phyloP scores from a whole-genome alignment of 208 protist species.

The Leishmania amazonensis region DNA sequence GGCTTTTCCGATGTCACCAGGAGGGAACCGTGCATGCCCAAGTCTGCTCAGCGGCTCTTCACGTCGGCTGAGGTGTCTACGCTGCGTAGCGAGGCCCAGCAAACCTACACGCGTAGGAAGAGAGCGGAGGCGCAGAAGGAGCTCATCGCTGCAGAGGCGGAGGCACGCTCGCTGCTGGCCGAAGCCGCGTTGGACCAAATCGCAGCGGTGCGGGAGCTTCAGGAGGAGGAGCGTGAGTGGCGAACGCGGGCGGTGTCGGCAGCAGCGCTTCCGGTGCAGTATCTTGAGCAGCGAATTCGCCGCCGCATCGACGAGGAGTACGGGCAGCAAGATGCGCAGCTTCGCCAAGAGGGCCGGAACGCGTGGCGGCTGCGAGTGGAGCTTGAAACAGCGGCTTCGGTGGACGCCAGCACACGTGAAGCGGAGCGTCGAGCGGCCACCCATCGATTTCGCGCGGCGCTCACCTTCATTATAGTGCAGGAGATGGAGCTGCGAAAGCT shows the following conservation, averaged over 20 bases:
- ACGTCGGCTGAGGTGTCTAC: slow-evolving; percentile 12
- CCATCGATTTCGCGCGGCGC: slow-evolving; percentile 46
- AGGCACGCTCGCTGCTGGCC: slow-evolving; percentile 15
- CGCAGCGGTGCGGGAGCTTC: slow-evolving; percentile 2
- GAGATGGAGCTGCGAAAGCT: slow-evolving; percentile 30
- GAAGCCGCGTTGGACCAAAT: slow-evolving; percentile 11
- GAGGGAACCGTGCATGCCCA: slow-evolving; percentile 1
- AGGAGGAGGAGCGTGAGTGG: slow-evolving; percentile 1
- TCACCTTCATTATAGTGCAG: slow-evolving; percentile 58
- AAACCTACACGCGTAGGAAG: slow-evolving; percentile 10
- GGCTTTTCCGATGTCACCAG: neutral
- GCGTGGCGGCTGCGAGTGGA: slow-evolving; percentile 53
- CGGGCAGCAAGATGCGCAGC: slow-evolving; percentile 16
- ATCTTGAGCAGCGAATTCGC: slow-evolving; percentile 28
- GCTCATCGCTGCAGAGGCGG: slow-evolving; percentile 13
- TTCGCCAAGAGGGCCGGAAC: slow-evolving; percentile 49
- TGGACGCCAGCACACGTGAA: neutral
- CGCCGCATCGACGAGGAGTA: slow-evolving; percentile 20
- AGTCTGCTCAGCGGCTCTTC: slow-evolving; percentile 20
- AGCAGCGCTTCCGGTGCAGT: slow-evolving; percentile 19
- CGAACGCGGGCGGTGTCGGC: slow-evolving; percentile 13
- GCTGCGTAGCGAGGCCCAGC: slow-evolving; percentile 22
- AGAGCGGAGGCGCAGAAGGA: slow-evolving; percentile 18
- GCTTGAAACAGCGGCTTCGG: neutral
- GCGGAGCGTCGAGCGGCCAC: slow-evolving; percentile 24